Evolutionary conservation across 805 yeast genomes (phyloP).

Genomic region (Deakozyma indianensis): DNA sequence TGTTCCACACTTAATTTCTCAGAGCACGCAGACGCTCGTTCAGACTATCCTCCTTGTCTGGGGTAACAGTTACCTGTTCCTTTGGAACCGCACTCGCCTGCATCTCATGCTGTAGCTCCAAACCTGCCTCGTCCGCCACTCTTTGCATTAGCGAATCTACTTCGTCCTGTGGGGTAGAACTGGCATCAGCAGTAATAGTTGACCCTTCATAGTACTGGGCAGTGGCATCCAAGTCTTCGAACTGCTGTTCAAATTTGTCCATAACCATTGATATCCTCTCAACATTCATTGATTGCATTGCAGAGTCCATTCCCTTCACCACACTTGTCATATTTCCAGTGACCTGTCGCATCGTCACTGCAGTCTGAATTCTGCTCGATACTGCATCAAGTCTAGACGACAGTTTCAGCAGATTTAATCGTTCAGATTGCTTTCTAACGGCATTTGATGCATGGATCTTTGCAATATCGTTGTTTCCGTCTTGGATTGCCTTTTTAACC

Average conservation of each 20-base stretch:
- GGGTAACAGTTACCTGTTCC: slow-evolving; percentile 34
- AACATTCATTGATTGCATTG: slow-evolving; percentile 87
- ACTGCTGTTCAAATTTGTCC: slow-evolving; percentile 95
- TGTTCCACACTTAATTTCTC: slow-evolving; percentile 27
- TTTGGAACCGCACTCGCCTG: slow-evolving; percentile 30
- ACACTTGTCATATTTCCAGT: slow-evolving; percentile 90
- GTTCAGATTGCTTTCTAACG: slow-evolving; percentile 77
- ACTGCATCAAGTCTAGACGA: slow-evolving; percentile 92
- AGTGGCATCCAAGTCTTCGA: slow-evolving; percentile 89
- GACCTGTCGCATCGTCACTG: slow-evolving; percentile 93
- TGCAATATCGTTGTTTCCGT: slow-evolving; percentile 86
- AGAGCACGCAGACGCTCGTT: slow-evolving; percentile 84
- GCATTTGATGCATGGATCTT: slow-evolving; percentile 92
- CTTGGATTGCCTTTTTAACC: slow-evolving; percentile 73
- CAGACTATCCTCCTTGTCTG: slow-evolving; percentile 49
- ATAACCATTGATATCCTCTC: slow-evolving; percentile 85
- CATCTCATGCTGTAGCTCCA: slow-evolving; percentile 78
- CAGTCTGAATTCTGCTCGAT: slow-evolving; percentile 91
- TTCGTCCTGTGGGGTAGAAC: slow-evolving; percentile 86
- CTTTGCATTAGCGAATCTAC: slow-evolving; percentile 82
- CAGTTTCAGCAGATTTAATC: slow-evolving; percentile 63
- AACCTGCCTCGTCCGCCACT: slow-evolving; percentile 95
- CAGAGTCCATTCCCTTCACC: slow-evolving; percentile 91
- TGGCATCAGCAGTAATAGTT: slow-evolving; percentile 76
- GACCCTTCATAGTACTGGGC: slow-evolving; percentile 87